Percentiles rank a stretch among this genome's conserved stretches.
Conservation (phyloP, 2,329 filamentous ascomycete genomes). For the Neonectria hederae region DNA sequence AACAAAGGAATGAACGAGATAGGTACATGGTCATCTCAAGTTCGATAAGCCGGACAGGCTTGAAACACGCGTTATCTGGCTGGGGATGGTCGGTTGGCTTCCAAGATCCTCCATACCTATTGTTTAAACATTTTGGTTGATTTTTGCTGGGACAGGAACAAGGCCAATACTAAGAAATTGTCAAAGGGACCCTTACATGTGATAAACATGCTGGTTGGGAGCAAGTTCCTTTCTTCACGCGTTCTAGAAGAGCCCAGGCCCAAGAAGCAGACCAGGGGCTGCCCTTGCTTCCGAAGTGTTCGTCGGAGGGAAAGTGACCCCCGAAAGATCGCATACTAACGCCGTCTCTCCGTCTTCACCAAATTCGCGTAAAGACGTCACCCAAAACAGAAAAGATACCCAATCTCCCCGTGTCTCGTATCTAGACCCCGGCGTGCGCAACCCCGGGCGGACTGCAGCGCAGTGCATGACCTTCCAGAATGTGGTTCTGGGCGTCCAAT, state of each 20-base stretch:
- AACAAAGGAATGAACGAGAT: background rate
- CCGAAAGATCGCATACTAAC: background rate
- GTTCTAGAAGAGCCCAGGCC: background rate
- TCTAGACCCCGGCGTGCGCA: background rate
- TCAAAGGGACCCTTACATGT: background rate
- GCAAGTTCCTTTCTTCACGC: background rate
- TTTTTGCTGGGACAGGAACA: background rate
- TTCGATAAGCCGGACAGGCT: background rate
- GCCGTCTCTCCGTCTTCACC: background rate
- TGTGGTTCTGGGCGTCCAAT: background rate
- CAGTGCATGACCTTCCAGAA: conserved; percentile 16
- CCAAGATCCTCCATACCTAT: background rate
- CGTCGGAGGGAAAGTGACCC: background rate
- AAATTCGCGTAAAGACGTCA: background rate
- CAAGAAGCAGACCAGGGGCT: background rate
- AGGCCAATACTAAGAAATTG: background rate
- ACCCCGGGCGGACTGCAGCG: background rate
- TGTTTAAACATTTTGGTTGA: background rate
- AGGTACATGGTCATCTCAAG: background rate
- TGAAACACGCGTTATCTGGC: background rate
- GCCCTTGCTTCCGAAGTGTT: background rate
- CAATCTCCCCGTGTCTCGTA: background rate
- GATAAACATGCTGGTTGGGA: background rate
- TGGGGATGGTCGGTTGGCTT: background rate
- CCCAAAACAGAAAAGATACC: background rate